Evolutionary conservation across 2,329 filamentous ascomycete species (phyloP).

Genomic region (Colletotrichum sp.): DNA sequence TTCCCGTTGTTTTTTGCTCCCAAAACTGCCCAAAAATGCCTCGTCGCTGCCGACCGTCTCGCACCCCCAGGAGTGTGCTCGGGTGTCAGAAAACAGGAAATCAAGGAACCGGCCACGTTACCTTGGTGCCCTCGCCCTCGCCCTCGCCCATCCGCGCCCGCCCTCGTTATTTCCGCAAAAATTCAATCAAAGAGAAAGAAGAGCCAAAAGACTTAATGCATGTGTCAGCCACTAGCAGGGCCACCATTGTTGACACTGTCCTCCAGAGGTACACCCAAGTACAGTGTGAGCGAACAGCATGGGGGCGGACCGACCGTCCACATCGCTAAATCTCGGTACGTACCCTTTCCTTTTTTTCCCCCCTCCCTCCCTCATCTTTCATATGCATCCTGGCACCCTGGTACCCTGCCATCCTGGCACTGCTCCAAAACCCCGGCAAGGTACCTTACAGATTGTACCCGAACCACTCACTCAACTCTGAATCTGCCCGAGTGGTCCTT

Average conservation of each 20-base stretch:
- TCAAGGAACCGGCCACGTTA: slow-evolving; percentile 17
- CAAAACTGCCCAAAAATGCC: background rate
- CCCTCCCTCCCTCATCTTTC: background rate
- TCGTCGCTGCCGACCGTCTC: background rate
- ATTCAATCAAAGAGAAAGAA: background rate
- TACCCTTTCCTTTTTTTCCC: background rate
- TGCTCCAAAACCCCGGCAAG: background rate
- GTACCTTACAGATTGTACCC: background rate
- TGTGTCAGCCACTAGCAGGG: slow-evolving; percentile 9
- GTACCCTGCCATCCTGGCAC: background rate
- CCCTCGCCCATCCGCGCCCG: background rate
- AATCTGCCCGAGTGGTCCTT: background rate
- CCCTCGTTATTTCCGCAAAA: slow-evolving; percentile 16
- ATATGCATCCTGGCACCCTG: background rate
- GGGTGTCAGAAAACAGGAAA: slow-evolving; percentile 7
- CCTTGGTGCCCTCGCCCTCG: background rate
- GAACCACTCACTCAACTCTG: background rate
- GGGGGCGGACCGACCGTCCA: background rate
- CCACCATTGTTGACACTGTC: background rate
- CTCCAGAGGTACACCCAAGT: background rate
- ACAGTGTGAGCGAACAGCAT: background rate
- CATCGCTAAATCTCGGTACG: background rate
- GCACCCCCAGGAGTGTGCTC: slow-evolving; percentile 2
- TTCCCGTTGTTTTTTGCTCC: slow-evolving; percentile 7
- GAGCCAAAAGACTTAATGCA: slow-evolving; percentile 8